Conservation (phyloP, 176 grass and related monocot genomes). For the Triticum timopheevii region DNA sequence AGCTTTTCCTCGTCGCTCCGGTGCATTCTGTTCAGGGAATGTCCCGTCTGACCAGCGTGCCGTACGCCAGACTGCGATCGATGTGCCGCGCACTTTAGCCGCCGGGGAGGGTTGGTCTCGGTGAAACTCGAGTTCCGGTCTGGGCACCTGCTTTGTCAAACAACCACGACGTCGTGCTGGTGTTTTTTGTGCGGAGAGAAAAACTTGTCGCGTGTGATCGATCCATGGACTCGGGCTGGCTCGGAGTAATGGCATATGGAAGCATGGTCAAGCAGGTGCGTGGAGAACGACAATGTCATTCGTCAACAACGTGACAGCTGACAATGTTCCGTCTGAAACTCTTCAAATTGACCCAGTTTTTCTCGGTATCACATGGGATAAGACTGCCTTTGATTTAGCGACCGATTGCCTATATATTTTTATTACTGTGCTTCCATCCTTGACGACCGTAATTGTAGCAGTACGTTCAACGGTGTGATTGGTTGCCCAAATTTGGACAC, state of each 20-base stretch:
- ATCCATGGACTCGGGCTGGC: not conserved
- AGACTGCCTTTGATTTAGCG: not conserved
- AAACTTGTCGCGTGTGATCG: not conserved
- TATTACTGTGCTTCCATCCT: not conserved
- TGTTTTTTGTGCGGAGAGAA: not conserved
- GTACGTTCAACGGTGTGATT: not conserved
- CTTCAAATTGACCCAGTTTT: not conserved
- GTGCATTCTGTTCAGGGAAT: not conserved
- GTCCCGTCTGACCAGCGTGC: not conserved
- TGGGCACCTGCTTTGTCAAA: not conserved
- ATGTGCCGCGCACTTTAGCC: not conserved
- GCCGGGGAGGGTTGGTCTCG: not conserved
- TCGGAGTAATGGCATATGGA: not conserved
- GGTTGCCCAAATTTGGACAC: slow-evolving; percentile 2
- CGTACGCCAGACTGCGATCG: not conserved
- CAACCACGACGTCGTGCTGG: not conserved
- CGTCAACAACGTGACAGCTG: not conserved
- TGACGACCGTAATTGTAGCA: not conserved
- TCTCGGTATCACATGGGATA: slow-evolving; percentile 8
- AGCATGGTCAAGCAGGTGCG: slow-evolving; percentile 7
- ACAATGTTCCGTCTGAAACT: not conserved
- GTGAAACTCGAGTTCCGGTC: not conserved
- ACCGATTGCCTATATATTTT: not conserved
- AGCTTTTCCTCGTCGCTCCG: not conserved
- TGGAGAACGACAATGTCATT: not conserved